Base-by-base conservation (phyloP, 2,329 filamentous ascomycete genomes). In the Phyllosticta citribraziliensis region DNA sequence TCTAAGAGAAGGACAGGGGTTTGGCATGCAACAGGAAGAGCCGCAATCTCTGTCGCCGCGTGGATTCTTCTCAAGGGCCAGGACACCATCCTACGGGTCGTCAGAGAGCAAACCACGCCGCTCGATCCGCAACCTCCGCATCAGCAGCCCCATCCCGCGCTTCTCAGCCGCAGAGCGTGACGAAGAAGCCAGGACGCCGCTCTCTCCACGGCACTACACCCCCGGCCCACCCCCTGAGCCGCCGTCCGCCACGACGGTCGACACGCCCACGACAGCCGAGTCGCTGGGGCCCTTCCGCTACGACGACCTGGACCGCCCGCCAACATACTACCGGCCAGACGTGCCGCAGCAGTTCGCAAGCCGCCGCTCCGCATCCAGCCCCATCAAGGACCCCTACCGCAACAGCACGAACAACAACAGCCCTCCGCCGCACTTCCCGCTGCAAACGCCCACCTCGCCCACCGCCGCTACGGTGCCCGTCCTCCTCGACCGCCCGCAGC, bases 201-300 rank as follows among this genome's bases (percentile, higher is more conserved):
- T 85, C 3, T 83, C 82, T 1, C 83, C 83, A 9, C 76, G 82
- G 52, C 73, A 79, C 64, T 84, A 84, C 70, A 81, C 80, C 0
- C 79, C 80, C 2, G 77, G 79, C 8, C 81, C 82, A 2, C 60
- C 60, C 5, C 82, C 83, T n/a, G 76, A 76, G 6, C 78, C 79
- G 3, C 71, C 72, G 0, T 63, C 62, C n/a, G 68, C 61, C 11
- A 54, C 59, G 25, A 60, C 58, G 35, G 53, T 27, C n/a, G 50
- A 47, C 27, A 61, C 62, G 22, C 57, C 71, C 69, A 57, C 70
- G 70, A 67, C 5, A 70, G 70, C 8, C 67, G 71, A 17, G 68
- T 52, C 64, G 9, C 68, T 67, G 64, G 69, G 70, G 55, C 69
- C 66, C 47, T 71, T 70, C 62, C 56, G 52, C 55, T 64, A 64